phyloP scores from a whole-genome alignment of 176 grass and related monocot genomes.

The Oryza australiensis region DNA sequence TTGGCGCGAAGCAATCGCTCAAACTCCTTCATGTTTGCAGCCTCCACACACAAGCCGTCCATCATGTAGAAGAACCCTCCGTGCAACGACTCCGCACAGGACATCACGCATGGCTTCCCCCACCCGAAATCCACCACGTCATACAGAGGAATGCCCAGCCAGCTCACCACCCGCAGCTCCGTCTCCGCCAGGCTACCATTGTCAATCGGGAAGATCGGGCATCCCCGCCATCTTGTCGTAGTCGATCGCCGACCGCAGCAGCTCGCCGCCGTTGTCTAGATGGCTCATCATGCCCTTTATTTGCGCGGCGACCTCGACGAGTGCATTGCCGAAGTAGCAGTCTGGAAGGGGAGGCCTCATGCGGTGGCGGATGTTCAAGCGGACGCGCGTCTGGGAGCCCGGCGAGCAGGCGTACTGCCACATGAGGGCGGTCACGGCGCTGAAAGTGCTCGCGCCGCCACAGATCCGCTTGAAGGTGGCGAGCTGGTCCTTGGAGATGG shows the following conservation, averaged over 20 bases:
- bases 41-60: not conserved
- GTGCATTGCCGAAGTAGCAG: conserved; percentile 32
- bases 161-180: conserved; percentile 29
- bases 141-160: conserved; percentile 35
- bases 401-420: conserved; percentile 36
- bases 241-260: conserved; percentile 30
- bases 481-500: conserved; percentile 25
- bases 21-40: not conserved
- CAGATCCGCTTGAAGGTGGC: not conserved
- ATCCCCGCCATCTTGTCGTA: not conserved
- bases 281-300: not conserved
- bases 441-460: conserved; percentile 20
- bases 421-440: conserved; percentile 14
- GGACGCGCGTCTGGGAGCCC: not conserved
- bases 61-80: conserved; percentile 28
- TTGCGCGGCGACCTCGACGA: not conserved
- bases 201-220: not conserved
- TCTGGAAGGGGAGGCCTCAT: conserved; percentile 24
- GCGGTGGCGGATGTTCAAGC: conserved; percentile 20
- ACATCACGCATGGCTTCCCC: conserved; percentile 5
- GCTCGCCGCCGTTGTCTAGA: not conserved
- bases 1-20: not conserved
- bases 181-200: not conserved
- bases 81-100: not conserved
- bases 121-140: not conserved